phyloP scores from a whole-genome alignment of 176 grass and related monocot genomes.

The Zea mays region Zm-B73-REFERENCE-NAM-5.0 NC_050097.1:168534001-168534500 shows the following conservation, averaged over 20 bases:
- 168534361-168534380: neutral
- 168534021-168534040: neutral
- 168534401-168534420: neutral
- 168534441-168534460: neutral
- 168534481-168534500: neutral
- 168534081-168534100: neutral
- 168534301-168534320: neutral
- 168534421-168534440: neutral
- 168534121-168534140: neutral
- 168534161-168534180: neutral
- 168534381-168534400: neutral
- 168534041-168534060: neutral
- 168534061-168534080: neutral
- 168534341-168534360: neutral
- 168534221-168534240: neutral
- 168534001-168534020: neutral
- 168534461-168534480: neutral
- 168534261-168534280: no score
- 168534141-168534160: neutral
- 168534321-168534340: neutral
- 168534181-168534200: neutral
- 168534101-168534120: neutral
- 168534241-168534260: no score
- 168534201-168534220: neutral
- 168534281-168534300: no score